phyloP scores from a whole-genome alignment of 2,329 filamentous ascomycete species.

The Zarea fungicola region DNA sequence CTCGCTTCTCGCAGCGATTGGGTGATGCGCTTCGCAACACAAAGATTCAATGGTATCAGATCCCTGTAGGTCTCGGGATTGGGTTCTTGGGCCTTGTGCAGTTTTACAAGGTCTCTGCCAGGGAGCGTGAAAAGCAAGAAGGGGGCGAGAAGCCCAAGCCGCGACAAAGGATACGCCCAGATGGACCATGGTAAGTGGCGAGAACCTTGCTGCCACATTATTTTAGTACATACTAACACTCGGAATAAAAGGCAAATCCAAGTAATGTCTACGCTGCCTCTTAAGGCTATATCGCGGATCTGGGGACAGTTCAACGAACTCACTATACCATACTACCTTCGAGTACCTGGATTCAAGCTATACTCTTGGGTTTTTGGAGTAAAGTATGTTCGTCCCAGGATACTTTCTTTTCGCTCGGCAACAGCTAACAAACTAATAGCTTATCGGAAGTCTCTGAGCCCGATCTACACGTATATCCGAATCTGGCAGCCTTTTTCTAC shows the following conservation, averaged over 20 bases:
- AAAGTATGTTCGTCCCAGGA: constrained; percentile 41
- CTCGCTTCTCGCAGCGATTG: constrained; percentile 47
- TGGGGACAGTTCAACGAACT: constrained; percentile 93
- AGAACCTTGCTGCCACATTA: not conserved
- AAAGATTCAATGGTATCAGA: constrained; percentile 80
- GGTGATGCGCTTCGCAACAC: constrained; percentile 45
- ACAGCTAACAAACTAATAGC: constrained; percentile 33
- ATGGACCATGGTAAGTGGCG: constrained; percentile 67
- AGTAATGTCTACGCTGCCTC: constrained; percentile 85
- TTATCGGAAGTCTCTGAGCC: constrained; percentile 82
- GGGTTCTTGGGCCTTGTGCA: constrained; percentile 79
- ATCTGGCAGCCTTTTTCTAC: constrained; percentile 96
- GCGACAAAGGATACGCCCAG: constrained; percentile 63
- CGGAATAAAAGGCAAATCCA: constrained; percentile 63
- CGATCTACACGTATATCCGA: constrained; percentile 85
- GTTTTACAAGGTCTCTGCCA: constrained; percentile 66
- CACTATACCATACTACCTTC: constrained; percentile 79
- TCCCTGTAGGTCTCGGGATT: constrained; percentile 80
- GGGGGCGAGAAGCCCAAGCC: constrained; percentile 37
- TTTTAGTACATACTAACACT: not conserved
- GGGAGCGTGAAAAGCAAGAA: constrained; percentile 48
- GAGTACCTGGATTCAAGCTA: constrained; percentile 83
- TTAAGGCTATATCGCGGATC: constrained; percentile 82
- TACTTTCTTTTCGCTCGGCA: no score
- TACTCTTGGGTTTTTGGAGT: constrained; percentile 92